A percentile compares a stretch with the other conserved stretches of the same genome.
phyloP scores from a whole-genome alignment of 176 grass and related monocot genomes.

The Lolium perenne region DNA sequence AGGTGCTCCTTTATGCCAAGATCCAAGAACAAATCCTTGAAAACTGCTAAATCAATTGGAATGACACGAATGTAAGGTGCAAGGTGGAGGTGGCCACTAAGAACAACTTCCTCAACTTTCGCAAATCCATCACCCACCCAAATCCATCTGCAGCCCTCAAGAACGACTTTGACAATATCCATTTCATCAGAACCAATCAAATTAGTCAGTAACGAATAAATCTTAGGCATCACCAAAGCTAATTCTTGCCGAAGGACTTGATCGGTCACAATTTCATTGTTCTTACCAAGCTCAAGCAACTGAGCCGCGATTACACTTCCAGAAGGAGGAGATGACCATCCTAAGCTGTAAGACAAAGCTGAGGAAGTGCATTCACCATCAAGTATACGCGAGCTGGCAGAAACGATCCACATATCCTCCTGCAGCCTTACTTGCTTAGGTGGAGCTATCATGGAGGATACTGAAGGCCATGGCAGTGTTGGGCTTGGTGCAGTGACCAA shows the following conservation, averaged over 20 bases:
- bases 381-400: slow-evolving; percentile 89
- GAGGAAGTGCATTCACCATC: slow-evolving; percentile 96
- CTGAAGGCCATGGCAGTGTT: slow-evolving; percentile 86
- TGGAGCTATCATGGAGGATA: slow-evolving; percentile 85
- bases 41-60: slow-evolving; percentile 95
- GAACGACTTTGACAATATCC: slow-evolving; percentile 94
- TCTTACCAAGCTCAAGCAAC: slow-evolving; percentile 94
- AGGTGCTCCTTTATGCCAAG: slow-evolving; percentile 90
- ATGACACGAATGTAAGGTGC: slow-evolving; percentile 94
- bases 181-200: slow-evolving; percentile 97
- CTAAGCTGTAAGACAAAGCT: slow-evolving; percentile 76
- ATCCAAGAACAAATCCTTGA: slow-evolving; percentile 91
- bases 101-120: slow-evolving; percentile 91
- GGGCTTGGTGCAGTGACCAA: slow-evolving; percentile 74
- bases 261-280: slow-evolving; percentile 94
- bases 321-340: slow-evolving; percentile 86
- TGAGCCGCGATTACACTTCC: slow-evolving; percentile 97
- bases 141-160: slow-evolving; percentile 96
- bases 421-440: slow-evolving; percentile 94
- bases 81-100: slow-evolving; percentile 90
- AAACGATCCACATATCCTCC: slow-evolving; percentile 96
- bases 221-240: slow-evolving; percentile 89
- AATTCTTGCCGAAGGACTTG: slow-evolving; percentile 86
- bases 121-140: slow-evolving; percentile 99
- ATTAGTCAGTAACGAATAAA: slow-evolving; percentile 82